Evolutionary conservation across 2,329 filamentous ascomycete species (phyloP).

Genomic region (Colletotrichum gloeosporioides): DNA sequence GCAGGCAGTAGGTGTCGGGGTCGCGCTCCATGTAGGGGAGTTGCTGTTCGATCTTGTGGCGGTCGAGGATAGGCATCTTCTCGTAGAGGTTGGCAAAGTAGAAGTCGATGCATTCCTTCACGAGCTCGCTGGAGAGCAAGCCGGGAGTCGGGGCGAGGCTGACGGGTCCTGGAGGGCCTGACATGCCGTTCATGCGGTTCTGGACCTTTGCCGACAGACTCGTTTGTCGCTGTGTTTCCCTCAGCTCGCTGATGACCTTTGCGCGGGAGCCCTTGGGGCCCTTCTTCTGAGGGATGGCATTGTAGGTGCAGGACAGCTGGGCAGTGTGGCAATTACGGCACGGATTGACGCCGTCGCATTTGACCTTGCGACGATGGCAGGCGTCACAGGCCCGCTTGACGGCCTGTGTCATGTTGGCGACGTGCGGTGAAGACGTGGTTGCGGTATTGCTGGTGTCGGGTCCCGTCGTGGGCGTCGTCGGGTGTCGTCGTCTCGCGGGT

Average conservation of each 20-base stretch:
- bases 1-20: constrained; percentile 67
- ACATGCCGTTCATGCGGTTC: constrained; percentile 62
- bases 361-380: constrained; percentile 77
- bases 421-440: neutral
- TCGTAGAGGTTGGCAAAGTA: constrained; percentile 73
- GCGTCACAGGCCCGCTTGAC: constrained; percentile 73
- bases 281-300: constrained; percentile 78
- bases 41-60: constrained; percentile 62
- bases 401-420: constrained; percentile 50
- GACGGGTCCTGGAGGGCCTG: constrained; percentile 51
- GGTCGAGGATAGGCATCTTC: constrained; percentile 67
- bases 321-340: constrained; percentile 75
- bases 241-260: constrained; percentile 77
- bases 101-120: constrained; percentile 71
- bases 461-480: neutral
- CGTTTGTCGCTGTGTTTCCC: constrained; percentile 71
- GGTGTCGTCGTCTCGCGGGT: neutral
- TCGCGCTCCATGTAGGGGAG: constrained; percentile 66
- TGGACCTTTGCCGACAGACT: constrained; percentile 68
- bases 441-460: neutral
- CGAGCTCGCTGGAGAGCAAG: constrained; percentile 64
- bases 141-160: constrained; percentile 61
- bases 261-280: constrained; percentile 77
- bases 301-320: constrained; percentile 74
- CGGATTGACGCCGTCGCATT: constrained; percentile 73